Evolutionary conservation across 2,329 filamentous ascomycete species (phyloP), one percentile per base, ranked within the genome.

Genomic region (Neophaeococcomyces aloes): DNA sequence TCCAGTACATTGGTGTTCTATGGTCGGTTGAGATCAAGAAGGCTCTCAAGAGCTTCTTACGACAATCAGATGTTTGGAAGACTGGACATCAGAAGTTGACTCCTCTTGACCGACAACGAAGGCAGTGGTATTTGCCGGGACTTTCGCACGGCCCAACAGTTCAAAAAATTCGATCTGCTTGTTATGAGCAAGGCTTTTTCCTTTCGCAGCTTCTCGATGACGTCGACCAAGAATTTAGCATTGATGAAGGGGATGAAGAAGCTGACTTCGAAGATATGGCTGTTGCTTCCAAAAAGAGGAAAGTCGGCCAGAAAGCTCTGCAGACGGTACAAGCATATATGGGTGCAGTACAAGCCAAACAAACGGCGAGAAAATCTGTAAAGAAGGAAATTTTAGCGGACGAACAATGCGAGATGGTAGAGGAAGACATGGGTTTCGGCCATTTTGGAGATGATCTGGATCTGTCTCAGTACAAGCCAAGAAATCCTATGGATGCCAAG

Each of bases 1-100:
- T 76, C 2, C 71, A 77, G 34, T 74, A 68, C 48, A 63, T 78
- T 29, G 74, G 73, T 4, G 58, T 71, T 3, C 66, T 65, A 38
- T 76, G 71, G 68, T 64, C 69, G 2, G 64, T 72, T 3, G 59
- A 64, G 27, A 62, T 76, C 49, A 70, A 69, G 36, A 34, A 54
- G 6, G 61, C 56, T 0, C 70, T 75, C 36, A 55, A 44, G 2
- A 43, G 27, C 0, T 61, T 66, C 38, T n/a, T 61, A 64, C 36
- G 44, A 53, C 8, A 65, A 60, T 11, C 52, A 6, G 29, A 57
- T 14, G 68, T 66, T 2, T 71, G 70, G 71, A 57, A 57, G 6
- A 57, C 57, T 21, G 49, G 62, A 15, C 55, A 58, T 1, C 53
- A 60, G 43, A 23, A 53, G 6, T 58, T 64, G 32, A 58, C 56